Percentiles rank a stretch among this genome's conserved stretches.
Conservation (phyloP, 805 yeast species). For the Nakazawaea ambrosiae region DNA sequence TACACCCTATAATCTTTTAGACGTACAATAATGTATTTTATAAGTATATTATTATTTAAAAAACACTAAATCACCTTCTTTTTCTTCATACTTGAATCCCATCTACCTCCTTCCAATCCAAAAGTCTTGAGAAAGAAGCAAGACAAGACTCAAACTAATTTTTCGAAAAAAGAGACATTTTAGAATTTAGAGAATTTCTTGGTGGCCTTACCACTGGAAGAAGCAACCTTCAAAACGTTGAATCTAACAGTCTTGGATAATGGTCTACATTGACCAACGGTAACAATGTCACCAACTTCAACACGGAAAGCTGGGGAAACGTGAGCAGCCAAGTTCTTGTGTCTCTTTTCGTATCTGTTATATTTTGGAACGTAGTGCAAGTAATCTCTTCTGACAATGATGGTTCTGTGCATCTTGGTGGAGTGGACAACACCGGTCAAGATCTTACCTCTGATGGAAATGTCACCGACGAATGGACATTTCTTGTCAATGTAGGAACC, state of each 20-base stretch:
- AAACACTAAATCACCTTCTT: too few relatives aligned
- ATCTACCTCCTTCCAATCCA: too few relatives aligned
- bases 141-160: too few relatives aligned
- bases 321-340: slow-evolving; percentile 99
- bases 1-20: too few relatives aligned
- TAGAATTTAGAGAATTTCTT: slow-evolving; percentile 98
- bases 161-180: slow-evolving; percentile 23
- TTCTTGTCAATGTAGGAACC: slow-evolving; percentile 99
- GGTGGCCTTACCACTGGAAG: slow-evolving; percentile 78
- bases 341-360: slow-evolving; percentile 99
- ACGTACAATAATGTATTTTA: too few relatives aligned
- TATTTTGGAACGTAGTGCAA: slow-evolving; percentile 99
- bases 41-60: too few relatives aligned
- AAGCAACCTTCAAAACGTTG: slow-evolving; percentile 95
- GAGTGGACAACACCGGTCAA: slow-evolving; percentile 99
- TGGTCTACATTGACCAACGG: slow-evolving; percentile 99
- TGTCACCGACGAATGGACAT: slow-evolving; percentile 97
- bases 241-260: slow-evolving; percentile 99
- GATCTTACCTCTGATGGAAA: slow-evolving; percentile 99
- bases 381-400: slow-evolving; percentile 99
- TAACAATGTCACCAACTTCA: slow-evolving; percentile 96
- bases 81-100: too few relatives aligned
- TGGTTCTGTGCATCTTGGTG: slow-evolving; percentile 99
- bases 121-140: too few relatives aligned
- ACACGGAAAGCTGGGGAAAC: slow-evolving; percentile 99